Percentiles rank a stretch among this genome's conserved stretches.
These are phyloP conservation scores for Leccinum longicurvipes DNA, from an alignment of 768 basidiomycete genomes.

Conservation along the genomic window DNA sequence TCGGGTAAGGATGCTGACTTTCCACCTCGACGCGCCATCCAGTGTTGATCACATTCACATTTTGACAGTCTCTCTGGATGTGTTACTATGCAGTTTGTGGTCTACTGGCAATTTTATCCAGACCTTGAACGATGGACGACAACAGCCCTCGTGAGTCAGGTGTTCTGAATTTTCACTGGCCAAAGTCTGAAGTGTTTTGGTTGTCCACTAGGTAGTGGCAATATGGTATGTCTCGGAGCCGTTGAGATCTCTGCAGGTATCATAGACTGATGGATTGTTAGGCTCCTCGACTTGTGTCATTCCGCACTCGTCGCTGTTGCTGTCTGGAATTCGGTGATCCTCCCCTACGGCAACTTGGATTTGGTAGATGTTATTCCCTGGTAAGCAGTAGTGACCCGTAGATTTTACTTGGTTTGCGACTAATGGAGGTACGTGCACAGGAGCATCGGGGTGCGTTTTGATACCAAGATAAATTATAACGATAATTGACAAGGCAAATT, in stretches of 20 bases:
- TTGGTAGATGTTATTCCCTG: slow-evolving; percentile 18
- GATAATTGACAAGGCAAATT: not conserved
- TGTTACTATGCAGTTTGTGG: slow-evolving; percentile 23
- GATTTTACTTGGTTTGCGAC: not conserved
- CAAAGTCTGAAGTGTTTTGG: not conserved
- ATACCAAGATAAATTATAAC: not conserved
- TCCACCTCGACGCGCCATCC: not conserved
- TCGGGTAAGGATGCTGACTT: slow-evolving; percentile 7
- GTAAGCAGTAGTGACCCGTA: slow-evolving; percentile 5
- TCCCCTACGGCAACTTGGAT: slow-evolving; percentile 15
- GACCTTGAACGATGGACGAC: slow-evolving; percentile 15
- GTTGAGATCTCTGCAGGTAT: not conserved
- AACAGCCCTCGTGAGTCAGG: slow-evolving; percentile 15
- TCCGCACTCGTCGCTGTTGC: slow-evolving; percentile 19
- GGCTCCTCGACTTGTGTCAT: slow-evolving; percentile 26
- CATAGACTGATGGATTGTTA: not conserved
- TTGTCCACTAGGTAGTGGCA: slow-evolving; percentile 12
- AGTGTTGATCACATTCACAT: not conserved
- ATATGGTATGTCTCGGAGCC: slow-evolving; percentile 15
- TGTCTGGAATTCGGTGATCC: slow-evolving; percentile 25
- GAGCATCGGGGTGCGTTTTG: slow-evolving; percentile 23
- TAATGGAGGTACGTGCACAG: slow-evolving; percentile 5
- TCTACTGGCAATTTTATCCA: slow-evolving; percentile 21
- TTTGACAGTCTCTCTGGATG: slow-evolving; percentile 26
- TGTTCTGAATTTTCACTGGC: not conserved